Percentiles rank a stretch among this genome's conserved stretches.
phyloP scores from a whole-genome alignment of 768 basidiomycete species.

The Trametes sanguinea region DNA sequence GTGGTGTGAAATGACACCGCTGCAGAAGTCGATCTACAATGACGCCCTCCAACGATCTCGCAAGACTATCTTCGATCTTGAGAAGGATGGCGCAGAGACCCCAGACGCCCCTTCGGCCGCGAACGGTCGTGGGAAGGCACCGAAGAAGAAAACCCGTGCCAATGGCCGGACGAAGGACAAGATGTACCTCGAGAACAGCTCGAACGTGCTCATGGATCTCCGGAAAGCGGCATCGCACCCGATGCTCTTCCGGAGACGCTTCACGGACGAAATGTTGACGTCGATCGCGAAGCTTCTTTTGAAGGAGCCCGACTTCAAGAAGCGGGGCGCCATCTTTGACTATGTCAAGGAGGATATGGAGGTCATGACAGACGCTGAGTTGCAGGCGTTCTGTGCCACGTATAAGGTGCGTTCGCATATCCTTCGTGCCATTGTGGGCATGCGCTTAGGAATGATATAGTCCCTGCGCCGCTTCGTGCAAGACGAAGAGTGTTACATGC shows the following conservation, averaged over 20 bases:
- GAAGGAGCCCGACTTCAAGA: conserved; percentile 91
- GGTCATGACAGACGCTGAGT: conserved; percentile 96
- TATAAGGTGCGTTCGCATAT: conserved; percentile 67
- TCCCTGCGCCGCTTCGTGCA: conserved; percentile 76
- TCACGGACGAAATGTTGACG: conserved; percentile 73
- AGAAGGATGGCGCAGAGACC: conserved; percentile 33
- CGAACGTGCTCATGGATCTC: conserved; percentile 96
- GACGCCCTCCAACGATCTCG: conserved; percentile 84
- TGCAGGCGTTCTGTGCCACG: conserved; percentile 81
- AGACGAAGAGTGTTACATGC: conserved; percentile 71
- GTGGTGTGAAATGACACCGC: conserved; percentile 89
- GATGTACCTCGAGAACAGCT: conserved; percentile 74
- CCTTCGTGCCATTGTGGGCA: neutral
- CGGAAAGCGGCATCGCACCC: conserved; percentile 97
- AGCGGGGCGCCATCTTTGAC: conserved; percentile 75
- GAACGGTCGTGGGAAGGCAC: conserved; percentile 31
- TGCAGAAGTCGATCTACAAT: conserved; percentile 82
- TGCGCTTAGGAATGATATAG: conserved; percentile 35
- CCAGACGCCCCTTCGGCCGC: conserved; percentile 32
- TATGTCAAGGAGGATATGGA: conserved; percentile 97
- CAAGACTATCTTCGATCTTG: conserved; percentile 68
- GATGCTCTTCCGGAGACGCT: conserved; percentile 88
- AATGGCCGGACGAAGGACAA: conserved; percentile 59
- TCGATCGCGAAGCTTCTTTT: conserved; percentile 80
- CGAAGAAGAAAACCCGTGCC: conserved; percentile 48